Evolutionary conservation across 306 rosid genomes (phyloP).

Genomic region (Arachis hypogaea): DNA sequence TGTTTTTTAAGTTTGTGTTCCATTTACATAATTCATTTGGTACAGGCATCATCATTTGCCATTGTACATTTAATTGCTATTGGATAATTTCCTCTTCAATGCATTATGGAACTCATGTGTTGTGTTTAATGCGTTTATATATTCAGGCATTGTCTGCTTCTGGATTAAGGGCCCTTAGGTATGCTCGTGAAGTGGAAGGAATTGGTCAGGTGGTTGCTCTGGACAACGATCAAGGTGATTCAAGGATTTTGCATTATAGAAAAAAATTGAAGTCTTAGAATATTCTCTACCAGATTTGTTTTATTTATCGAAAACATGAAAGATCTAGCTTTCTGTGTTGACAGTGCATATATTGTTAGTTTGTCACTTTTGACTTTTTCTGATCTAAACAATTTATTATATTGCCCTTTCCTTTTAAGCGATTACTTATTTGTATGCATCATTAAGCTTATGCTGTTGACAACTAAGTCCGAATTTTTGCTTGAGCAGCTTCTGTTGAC

Average conservation of each 20-base stretch:
- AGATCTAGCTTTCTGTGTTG: not conserved
- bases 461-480: slow-evolving; percentile 21
- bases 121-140: slow-evolving; percentile 28
- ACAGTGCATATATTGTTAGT: no score
- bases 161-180: slow-evolving; percentile 94
- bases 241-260: not conserved
- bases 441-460: slow-evolving; percentile 36
- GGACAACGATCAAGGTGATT: slow-evolving; percentile 87
- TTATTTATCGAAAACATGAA: not conserved
- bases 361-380: no score
- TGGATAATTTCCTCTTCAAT: not conserved
- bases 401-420: not conserved
- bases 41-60: not conserved
- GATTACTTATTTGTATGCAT: slow-evolving; percentile 24
- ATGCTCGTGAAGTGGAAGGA: slow-evolving; percentile 93
- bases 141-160: slow-evolving; percentile 94
- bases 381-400: not conserved
- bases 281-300: slow-evolving; percentile 14
- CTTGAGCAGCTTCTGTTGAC: slow-evolving; percentile 78
- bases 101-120: not conserved
- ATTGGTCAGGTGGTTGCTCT: slow-evolving; percentile 94
- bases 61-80: slow-evolving; percentile 20
- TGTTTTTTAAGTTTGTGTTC: slow-evolving; percentile 9
- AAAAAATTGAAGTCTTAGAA: not conserved
- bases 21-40: slow-evolving; percentile 3